Conservation (phyloP, 2,329 filamentous ascomycete genomes). For the Fusarium globosum region DNA sequence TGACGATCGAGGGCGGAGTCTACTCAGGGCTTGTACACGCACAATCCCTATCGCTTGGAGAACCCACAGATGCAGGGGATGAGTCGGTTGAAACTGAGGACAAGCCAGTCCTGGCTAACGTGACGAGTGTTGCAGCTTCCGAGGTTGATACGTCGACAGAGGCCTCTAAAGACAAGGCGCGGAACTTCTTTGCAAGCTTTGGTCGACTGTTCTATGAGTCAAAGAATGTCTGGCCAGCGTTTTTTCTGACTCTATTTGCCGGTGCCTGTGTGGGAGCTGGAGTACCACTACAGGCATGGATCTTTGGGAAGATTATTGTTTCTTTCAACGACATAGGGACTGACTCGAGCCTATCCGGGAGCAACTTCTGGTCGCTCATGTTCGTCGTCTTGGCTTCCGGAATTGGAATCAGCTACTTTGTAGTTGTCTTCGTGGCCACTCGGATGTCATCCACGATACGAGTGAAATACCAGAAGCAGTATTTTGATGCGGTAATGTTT, state of each 20-base stretch:
- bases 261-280: slow-evolving; percentile 57
- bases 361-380: slow-evolving; percentile 74
- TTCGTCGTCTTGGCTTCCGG: slow-evolving; percentile 69
- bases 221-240: slow-evolving; percentile 60
- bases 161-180: slow-evolving; percentile 47
- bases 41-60: slow-evolving; percentile 68
- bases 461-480: slow-evolving; percentile 67
- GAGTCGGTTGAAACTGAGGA: slow-evolving; percentile 56
- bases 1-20: slow-evolving; percentile 68
- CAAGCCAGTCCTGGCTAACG: slow-evolving; percentile 53
- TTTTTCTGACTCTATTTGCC: slow-evolving; percentile 61
- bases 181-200: slow-evolving; percentile 64
- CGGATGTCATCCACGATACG: slow-evolving; percentile 61
- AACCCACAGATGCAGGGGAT: slow-evolving; percentile 52
- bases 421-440: slow-evolving; percentile 52
- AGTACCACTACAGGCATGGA: slow-evolving; percentile 63
- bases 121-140: slow-evolving; percentile 59
- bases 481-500: slow-evolving; percentile 69
- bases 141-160: slow-evolving; percentile 45
- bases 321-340: slow-evolving; percentile 57
- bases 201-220: slow-evolving; percentile 69
- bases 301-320: slow-evolving; percentile 65
- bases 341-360: slow-evolving; percentile 53
- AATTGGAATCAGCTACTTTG: slow-evolving; percentile 64
- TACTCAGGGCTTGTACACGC: slow-evolving; percentile 76